Evolutionary conservation across 345 rosid species (phyloP), one percentile per base, ranked within the genome.

Genomic region (Nephelium lappaceum): DNA sequence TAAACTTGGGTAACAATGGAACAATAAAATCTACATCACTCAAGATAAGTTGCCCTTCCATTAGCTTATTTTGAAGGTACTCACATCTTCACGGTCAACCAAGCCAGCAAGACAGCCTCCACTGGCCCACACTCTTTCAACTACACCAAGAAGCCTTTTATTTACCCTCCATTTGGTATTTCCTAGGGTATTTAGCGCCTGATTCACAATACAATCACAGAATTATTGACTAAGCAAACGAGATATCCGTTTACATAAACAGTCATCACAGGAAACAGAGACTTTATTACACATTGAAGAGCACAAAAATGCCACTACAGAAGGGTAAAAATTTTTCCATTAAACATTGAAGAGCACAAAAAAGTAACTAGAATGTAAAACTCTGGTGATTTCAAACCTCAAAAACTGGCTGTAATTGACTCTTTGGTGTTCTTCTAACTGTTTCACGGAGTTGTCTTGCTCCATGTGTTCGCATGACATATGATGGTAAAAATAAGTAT

Each of bases 131-230:
- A 97, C 85, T 91, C 97, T 89, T 71, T 97, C 99, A 49, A 94
- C 81, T 78, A 94, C 91, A 76, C 91, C 84, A 82, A 97, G 92
- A 55, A 94, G 81, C 89, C 88, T 90, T 79, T 87, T 94, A 80
- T 92, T 97, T 71, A 97, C 83, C 79, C 95, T 92, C 99, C 98
- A 97, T 80, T 94, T 97, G 73, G 98, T 89, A 81, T 87, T 90
- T 84, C 99, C 99, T 43, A 97, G 91, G 5, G 98, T 97, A 89
- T 97, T 89, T 80, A 97, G 83, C 53, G 98, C 99, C 99, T 97
- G 91, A 74, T 80, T 72, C 77, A 80, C 69, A 78, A 80, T 71
- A 79, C 24, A 76, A 75, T 41, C 63, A 70, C 72, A 80, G 24
- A 74, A 84, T 41, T 64, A 84, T 68, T 43, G 47, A 79, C n/a